Evolutionary conservation across 2,329 filamentous ascomycete species (phyloP), one percentile per base, ranked within the genome.

Genomic region (Chaetomium globosum): DNA sequence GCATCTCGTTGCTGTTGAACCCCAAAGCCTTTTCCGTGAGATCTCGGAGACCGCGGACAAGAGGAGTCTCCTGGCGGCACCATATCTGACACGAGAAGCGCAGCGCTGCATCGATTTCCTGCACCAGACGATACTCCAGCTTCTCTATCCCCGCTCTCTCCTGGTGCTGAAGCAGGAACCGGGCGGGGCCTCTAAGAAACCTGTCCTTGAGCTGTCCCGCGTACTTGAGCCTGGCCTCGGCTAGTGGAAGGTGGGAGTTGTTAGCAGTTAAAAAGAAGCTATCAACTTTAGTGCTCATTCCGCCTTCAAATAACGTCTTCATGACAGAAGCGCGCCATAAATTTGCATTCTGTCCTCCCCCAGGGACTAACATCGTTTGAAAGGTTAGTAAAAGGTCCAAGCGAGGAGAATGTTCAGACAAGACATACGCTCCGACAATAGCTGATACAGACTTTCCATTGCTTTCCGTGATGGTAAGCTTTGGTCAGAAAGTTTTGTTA

Each of bases 51-150:
- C 64, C 60, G 12, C 21, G 39, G 21, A 69, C 26, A 6, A 26
- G 31, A 3, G 60, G 52, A 3, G 64, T 46, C 19, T 65, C 66
- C 3, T 13, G 59, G 5, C 63, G 59, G 3, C 64, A 69, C 69
- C 67, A 70, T 1, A 69, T 5, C 23, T 65, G 64, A 36, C 64
- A 67, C 0, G 67, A 69, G 36, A 70, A 70, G 23, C 65, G 54
- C 33, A 70, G 49, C 1, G 69, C 67, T 1, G 55, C 26, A 43
- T 70, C 67, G 23, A 70, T 55, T 28, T 69, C 64, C 4, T 68
- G 26, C 2, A 59, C n/a, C 16, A 70, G 46, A 4, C 46, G 33
- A 3, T 31, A 26, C 26, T 70, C 69, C 0, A 70, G 60, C 19
- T 49, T 59, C 3, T 67, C 69, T 21, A 70, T 70, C 4, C 61